Base-by-base conservation (phyloP, 164 flowering plant genomes). In the Dillenia turbinata region DNA sequence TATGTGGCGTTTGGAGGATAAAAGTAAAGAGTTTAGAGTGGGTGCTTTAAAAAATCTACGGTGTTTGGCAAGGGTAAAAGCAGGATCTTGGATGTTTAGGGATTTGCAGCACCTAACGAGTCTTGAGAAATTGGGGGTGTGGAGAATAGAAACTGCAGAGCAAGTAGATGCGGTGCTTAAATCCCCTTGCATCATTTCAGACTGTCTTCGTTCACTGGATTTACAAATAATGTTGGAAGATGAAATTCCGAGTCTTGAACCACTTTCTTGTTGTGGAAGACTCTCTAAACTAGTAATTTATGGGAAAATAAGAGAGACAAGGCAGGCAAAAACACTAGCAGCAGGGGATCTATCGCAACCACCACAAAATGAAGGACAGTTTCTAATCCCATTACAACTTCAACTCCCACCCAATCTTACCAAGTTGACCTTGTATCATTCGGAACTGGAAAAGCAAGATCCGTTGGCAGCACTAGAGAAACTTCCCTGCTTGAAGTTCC, bases 381-480 rank as follows among this genome's bases (percentile, higher is more conserved):
- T n/a, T n/a, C n/a, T n/a, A n/a, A n/a, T n/a, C n/a, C n/a, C n/a
- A 9, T 64, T 62, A 6, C 3, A 8, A 0, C 24, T 24, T 13
- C 61, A 66, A 5, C 65, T 74, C 47, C 67, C 76, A 44, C 53
- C 47, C 12, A 56, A 59, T 48, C 71, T 67, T 9, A 33, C 56
- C 24, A 48, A 69, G 44, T 47, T 76, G 9, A 49, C 12, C 0
- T 62, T 74, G 47, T n/a, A n/a, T n/a, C n/a, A 0, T 13, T 12
- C n/a, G 40, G n/a, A 5, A 1, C 44, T 69, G 10, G 33, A 17
- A 9, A 19, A 12, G 16, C 50, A 65, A 26, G 78, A 67, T 16
- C 63, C 71, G 7, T 66, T 75, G 66, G 45, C 54, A 22, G 46
- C 9, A 8, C 56, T 72, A 9, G 77, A 65, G 66, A 57, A 57